Percentiles rank a stretch among this genome's conserved stretches.
These are phyloP conservation scores for Neopestalotiopsis sp. DNA, from an alignment of 2,329 filamentous ascomycete genomes.

Conservation along the genomic window DNA sequence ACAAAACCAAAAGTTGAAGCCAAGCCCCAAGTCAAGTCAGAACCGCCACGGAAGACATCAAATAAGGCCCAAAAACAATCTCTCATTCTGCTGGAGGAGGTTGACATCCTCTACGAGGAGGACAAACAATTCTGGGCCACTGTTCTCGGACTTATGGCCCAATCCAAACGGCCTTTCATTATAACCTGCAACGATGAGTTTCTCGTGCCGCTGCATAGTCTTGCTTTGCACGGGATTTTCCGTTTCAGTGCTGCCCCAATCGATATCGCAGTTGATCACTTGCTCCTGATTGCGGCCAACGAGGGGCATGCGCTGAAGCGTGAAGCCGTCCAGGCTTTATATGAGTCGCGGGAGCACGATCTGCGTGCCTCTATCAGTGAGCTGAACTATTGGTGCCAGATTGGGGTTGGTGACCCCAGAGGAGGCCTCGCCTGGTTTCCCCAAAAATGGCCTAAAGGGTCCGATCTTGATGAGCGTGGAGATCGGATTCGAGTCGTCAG, in stretches of 20 bases:
- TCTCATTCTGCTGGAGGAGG: conserved; percentile 91
- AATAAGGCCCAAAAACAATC: conserved; percentile 82
- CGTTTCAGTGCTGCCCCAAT: conserved; percentile 72
- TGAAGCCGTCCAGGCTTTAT: conserved; percentile 71
- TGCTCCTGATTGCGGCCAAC: conserved; percentile 82
- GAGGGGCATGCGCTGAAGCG: conserved; percentile 84
- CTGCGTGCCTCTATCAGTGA: conserved; percentile 83
- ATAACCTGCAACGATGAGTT: conserved; percentile 94
- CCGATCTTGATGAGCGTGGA: conserved; percentile 70
- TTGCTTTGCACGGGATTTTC: conserved; percentile 87
- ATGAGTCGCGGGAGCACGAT: conserved; percentile 71
- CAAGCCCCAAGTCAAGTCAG: conserved; percentile 36
- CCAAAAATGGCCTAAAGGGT: conserved; percentile 75
- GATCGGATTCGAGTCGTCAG: conserved; percentile 80
- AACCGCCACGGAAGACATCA: conserved; percentile 35
- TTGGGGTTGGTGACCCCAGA: conserved; percentile 87
- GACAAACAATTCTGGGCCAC: conserved; percentile 95
- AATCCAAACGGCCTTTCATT: conserved; percentile 90
- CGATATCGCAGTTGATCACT: conserved; percentile 76
- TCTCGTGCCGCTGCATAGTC: conserved; percentile 74
- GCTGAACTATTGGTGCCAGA: conserved; percentile 96
- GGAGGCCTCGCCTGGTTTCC: conserved; percentile 91
- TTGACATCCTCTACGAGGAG: conserved; percentile 91
- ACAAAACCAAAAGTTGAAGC: conserved; percentile 28
- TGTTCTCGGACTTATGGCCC: conserved; percentile 75